Evolutionary conservation across 139 green algal species (phyloP).

Genomic region (Marvania coccoides): DNA sequence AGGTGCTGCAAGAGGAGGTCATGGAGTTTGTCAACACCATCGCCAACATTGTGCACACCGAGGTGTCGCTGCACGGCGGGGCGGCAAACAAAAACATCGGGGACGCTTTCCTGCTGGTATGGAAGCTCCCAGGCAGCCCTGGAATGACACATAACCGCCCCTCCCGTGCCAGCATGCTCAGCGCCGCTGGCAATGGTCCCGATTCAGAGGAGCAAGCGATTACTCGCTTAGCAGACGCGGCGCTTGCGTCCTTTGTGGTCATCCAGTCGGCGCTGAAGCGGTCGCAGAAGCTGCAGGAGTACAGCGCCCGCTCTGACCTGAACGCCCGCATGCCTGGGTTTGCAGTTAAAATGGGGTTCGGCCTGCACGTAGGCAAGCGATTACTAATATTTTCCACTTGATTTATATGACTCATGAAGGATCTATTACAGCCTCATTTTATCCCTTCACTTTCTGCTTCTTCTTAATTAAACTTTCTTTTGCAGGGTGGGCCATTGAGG

Average conservation of each 20-base stretch:
- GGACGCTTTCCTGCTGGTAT: slow-evolving; percentile 93
- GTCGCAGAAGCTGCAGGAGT: slow-evolving; percentile 38
- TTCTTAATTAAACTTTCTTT: too few relatives aligned
- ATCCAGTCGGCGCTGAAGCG: slow-evolving; percentile 71
- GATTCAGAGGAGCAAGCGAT: too few relatives aligned
- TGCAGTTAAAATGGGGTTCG: slow-evolving; percentile 80
- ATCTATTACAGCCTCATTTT: background rate
- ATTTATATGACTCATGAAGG: background rate
- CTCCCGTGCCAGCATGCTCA: slow-evolving; percentile 3
- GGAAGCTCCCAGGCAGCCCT: slow-evolving; percentile 67
- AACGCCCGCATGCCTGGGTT: slow-evolving; percentile 72
- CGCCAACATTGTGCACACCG: slow-evolving; percentile 85
- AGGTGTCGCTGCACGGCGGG: slow-evolving; percentile 80
- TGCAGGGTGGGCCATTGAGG: slow-evolving; percentile 92
- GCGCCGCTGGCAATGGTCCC: background rate
- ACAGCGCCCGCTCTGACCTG: slow-evolving; percentile 45
- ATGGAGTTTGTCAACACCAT: slow-evolving; percentile 99
- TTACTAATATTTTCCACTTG: too few relatives aligned
- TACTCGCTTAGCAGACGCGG: slow-evolving; percentile 64
- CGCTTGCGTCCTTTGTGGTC: slow-evolving; percentile 82
- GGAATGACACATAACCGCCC: slow-evolving; percentile 1
- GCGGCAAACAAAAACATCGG: slow-evolving; percentile 97
- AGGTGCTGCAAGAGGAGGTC: slow-evolving; percentile 89
- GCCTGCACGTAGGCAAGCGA: slow-evolving; percentile 71
- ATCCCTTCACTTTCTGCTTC: background rate